Conservation (phyloP, 164 flowering plant genomes). For the Magnolia kwangsiensis region DNA sequence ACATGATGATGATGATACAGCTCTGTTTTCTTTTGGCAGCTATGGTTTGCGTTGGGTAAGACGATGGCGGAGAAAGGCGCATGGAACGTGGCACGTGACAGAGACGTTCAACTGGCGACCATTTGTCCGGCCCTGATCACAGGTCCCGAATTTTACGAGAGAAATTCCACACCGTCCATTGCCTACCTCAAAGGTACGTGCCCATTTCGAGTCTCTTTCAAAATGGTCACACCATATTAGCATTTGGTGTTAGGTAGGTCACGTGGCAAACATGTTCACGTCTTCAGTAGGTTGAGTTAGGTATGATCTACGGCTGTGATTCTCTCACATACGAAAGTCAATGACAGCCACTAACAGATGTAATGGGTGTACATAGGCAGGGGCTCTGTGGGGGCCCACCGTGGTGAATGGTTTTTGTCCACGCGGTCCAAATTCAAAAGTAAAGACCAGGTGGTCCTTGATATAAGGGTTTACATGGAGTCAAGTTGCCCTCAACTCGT, state of each 20-base stretch:
- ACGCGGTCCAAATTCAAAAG: no score
- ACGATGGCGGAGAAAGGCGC: slow-evolving; percentile 72
- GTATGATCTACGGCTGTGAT: background rate
- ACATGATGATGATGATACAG: no score
- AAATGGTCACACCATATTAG: background rate
- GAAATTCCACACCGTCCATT: slow-evolving; percentile 55
- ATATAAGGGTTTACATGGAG: no score
- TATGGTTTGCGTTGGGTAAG: slow-evolving; percentile 83
- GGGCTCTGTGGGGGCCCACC: no score
- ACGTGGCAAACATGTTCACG: background rate
- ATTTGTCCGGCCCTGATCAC: slow-evolving; percentile 71
- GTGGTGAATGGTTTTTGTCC: no score
- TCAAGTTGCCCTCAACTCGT: no score
- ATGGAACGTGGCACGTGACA: slow-evolving; percentile 55
- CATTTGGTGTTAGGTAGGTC: background rate
- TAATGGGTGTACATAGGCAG: no score
- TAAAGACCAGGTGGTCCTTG: no score
- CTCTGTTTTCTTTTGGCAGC: slow-evolving; percentile 27
- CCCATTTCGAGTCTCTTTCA: background rate
- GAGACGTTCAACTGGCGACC: slow-evolving; percentile 48
- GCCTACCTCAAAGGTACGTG: slow-evolving; percentile 71
- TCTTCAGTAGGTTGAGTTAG: background rate
- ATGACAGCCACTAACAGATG: no score
- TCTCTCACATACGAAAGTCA: no score
- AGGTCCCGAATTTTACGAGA: slow-evolving; percentile 43